Evolutionary conservation across 2,329 filamentous ascomycete genomes (phyloP), one percentile per base, ranked within the genome.

Genomic region (Fusarium sp.): DNA sequence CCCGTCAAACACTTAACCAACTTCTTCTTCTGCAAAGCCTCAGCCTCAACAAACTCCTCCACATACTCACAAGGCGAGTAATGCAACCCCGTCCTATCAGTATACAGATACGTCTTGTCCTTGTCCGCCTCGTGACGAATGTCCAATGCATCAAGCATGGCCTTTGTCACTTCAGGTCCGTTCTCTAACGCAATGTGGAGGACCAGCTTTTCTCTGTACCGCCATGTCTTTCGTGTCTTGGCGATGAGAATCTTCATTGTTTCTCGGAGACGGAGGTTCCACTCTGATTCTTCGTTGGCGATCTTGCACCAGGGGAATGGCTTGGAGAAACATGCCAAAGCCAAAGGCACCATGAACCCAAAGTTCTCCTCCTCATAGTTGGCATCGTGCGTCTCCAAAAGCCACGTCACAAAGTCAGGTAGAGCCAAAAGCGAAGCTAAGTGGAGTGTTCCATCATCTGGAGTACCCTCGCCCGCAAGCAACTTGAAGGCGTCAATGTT

Each of bases 341-440:
- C 65, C 0, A 67, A 4, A 0, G 65, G 65, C 4, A 67, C 65
- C 65, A 67, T 67, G 46, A 59, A 67, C 2, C 62, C 65, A 14
- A 67, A 67, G 4, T 58, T 61, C 10, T 67, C 65, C 6, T 62
- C 58, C 1, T 57, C 65, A 0, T 67, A 67, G 29, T 67, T 67
- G 4, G 65, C 14, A 4, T 67, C 64, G 2, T 67, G 65, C 0
- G 20, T 63, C 5, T 44, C 14, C 2, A 67, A 60, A 1, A 67
- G 64, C 65, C 65, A 67, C 0, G 9, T 7, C 1, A 58, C 65
- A 10, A 67, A 67, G 2, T 67, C 44, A 0, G 65, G 65, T 0
- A 67, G 34, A 2, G 63, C 65, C 1, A 67, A 20, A 1, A 67
- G 59, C 3, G 65, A 33, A 4, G 65, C 65, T 5, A 67, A 40